phyloP scores from a whole-genome alignment of 2,329 filamentous ascomycete species.

The Penicillium sp. region DNA sequence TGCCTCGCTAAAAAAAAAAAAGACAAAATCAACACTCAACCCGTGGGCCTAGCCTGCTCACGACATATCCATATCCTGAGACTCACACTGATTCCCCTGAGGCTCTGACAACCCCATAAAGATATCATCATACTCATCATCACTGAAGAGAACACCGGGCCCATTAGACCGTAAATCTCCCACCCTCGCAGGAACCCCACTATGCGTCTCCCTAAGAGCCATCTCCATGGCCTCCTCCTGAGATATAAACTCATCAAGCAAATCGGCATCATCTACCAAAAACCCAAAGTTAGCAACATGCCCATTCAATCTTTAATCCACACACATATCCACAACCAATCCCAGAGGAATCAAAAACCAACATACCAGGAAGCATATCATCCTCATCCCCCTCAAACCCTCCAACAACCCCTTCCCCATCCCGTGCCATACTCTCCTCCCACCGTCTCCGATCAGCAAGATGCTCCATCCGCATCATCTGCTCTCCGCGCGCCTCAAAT shows the following conservation, averaged over 20 bases:
- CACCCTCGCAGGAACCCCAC: not conserved
- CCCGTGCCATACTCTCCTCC: conserved; percentile 38
- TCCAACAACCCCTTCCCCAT: conserved; percentile 26
- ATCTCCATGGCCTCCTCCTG: conserved; percentile 36
- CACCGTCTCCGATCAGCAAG: conserved; percentile 39
- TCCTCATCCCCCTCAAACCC: conserved; percentile 27
- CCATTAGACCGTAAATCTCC: not conserved
- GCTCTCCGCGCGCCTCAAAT: conserved; percentile 43
- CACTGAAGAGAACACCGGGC: conserved; percentile 37
- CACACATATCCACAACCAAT: not conserved
- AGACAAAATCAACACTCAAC: not conserved
- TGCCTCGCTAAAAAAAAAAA: not conserved
- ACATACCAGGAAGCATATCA: conserved; percentile 29
- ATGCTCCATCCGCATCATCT: conserved; percentile 44
- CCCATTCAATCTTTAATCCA: not conserved
- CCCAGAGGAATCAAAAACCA: not conserved
- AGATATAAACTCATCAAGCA: conserved; percentile 37
- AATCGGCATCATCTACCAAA: conserved; percentile 29
- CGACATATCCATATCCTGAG: conserved; percentile 44
- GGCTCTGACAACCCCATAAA: conserved; percentile 65
- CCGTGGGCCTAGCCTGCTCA: conserved; percentile 14
- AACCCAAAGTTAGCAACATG: not conserved
- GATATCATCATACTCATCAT: conserved; percentile 61
- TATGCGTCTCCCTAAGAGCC: conserved; percentile 26
- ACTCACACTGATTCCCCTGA: conserved; percentile 12